These are phyloP conservation scores for Camelina hispida DNA, from an alignment of 345 rosid species.

Conservation along the genomic window DNA sequence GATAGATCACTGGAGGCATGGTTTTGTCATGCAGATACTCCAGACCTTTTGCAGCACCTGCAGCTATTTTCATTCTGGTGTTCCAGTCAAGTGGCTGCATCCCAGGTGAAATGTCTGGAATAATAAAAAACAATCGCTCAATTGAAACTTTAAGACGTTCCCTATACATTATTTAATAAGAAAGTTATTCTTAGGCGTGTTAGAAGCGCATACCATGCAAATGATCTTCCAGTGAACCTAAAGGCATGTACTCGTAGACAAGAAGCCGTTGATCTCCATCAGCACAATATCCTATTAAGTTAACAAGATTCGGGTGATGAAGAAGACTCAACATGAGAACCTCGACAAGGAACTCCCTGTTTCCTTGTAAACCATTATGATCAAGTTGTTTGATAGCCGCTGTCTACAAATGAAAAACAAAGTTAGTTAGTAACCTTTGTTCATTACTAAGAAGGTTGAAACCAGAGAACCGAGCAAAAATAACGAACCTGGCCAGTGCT, in stretches of 20 bases:
- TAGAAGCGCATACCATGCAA: slow-evolving; percentile 60
- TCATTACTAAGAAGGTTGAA: neutral
- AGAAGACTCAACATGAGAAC: slow-evolving; percentile 86
- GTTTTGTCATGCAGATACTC: slow-evolving; percentile 84
- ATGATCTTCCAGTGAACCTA: slow-evolving; percentile 88
- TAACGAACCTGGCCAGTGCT: slow-evolving; percentile 64
- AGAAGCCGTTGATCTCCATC: slow-evolving; percentile 96
- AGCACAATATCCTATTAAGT: slow-evolving; percentile 84
- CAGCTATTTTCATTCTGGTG: slow-evolving; percentile 90
- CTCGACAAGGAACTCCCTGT: slow-evolving; percentile 90
- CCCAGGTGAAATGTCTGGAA: slow-evolving; percentile 66
- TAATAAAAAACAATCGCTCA: neutral
- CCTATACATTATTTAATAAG: neutral
- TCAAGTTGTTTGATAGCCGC: slow-evolving; percentile 95
- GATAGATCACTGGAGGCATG: slow-evolving; percentile 82
- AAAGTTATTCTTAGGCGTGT: neutral
- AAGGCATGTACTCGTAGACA: slow-evolving; percentile 87
- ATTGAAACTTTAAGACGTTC: neutral
- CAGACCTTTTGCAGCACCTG: slow-evolving; percentile 87
- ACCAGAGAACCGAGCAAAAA: neutral
- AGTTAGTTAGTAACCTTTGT: neutral
- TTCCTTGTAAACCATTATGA: slow-evolving; percentile 88
- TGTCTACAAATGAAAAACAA: slow-evolving; percentile 49
- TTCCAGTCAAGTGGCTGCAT: slow-evolving; percentile 79
- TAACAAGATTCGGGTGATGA: slow-evolving; percentile 90